Evolutionary conservation across 2,329 filamentous ascomycete genomes (phyloP).

Genomic region (Xylaria sp.): DNA sequence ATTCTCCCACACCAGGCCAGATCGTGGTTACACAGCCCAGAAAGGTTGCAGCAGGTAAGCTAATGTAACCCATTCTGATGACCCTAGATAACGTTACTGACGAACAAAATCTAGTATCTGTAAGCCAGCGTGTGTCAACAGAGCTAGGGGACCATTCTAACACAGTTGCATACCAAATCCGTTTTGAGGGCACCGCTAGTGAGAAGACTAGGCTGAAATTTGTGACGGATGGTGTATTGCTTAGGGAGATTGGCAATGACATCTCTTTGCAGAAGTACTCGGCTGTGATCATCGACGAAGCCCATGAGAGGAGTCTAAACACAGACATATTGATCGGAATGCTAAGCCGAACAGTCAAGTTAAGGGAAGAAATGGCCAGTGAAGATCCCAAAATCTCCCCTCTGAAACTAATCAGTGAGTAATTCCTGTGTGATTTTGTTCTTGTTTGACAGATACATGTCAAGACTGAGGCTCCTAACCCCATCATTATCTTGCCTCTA

Average conservation of each 20-base stretch:
- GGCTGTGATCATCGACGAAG: conserved; percentile 93
- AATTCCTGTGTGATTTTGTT: background rate
- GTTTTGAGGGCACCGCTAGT: conserved; percentile 87
- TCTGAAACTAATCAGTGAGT: conserved; percentile 80
- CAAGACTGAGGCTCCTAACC: background rate
- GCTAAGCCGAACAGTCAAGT: conserved; percentile 89
- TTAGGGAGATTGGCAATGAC: conserved; percentile 91
- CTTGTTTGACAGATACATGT: too few relatives aligned
- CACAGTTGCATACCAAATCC: conserved; percentile 90
- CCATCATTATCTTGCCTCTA: background rate
- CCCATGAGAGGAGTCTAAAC: conserved; percentile 96
- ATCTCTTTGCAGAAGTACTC: conserved; percentile 91
- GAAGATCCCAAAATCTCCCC: conserved; percentile 79
- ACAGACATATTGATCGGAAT: conserved; percentile 99
- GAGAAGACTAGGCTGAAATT: conserved; percentile 93
- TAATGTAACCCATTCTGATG: background rate
- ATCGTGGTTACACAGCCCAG: conserved; percentile 96
- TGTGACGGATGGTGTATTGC: conserved; percentile 97
- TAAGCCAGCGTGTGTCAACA: conserved; percentile 89
- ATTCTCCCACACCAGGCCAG: conserved; percentile 86
- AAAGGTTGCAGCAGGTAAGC: conserved; percentile 78
- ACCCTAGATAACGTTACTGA: conserved; percentile 10
- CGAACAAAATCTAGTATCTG: conserved; percentile 86
- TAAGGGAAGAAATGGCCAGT: conserved; percentile 78
- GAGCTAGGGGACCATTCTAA: conserved; percentile 84